Base-by-base conservation (phyloP, 192 early-diverging fungal species). In the Geranomyces variabilis region DNA sequence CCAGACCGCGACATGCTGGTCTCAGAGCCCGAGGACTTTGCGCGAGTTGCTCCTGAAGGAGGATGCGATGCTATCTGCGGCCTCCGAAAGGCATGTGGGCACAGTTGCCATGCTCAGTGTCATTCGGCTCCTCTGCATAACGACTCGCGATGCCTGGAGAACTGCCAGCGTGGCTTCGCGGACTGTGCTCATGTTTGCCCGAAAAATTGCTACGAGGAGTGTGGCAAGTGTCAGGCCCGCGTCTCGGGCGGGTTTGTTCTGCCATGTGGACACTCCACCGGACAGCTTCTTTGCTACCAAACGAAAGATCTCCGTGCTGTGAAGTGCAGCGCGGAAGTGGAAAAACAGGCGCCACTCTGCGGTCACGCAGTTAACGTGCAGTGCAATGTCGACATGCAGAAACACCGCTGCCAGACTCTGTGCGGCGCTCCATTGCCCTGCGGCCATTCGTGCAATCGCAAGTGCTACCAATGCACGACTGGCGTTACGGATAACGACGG, bases 191-290 rank as follows among this genome's bases (percentile, higher is more conserved):
- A 83, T 14, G 71, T 53, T 45, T 86, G 84, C 57, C 66, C 36
- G 14, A 75, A 86, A 70, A 55, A 71, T 2, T 85, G 86, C 36
- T 19, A 31, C 22, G 79, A 87, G 1, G 61, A 75, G 22, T 87
- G 86, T 67, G 86, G 83, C n/a, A 0, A 33, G 0, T 76, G 75
- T 46, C 17, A 57, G 22, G 21, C 36, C 4, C 31, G 19, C 24
- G 31, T 44, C 48, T 13, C 36, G 36, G 36, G 34, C 41, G 55
- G 36, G 3, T 41, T 73, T 26, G 24, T 45, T 28, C 75, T 66
- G 22, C 75, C 75, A 0, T 76, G 75, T 45, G 63, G 69, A 26
- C 75, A 76, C 44, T 13, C 55, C 12, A 14, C 10, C 36, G 36
- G 10, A 10, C 36, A 41, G 36, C 36, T 41, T 10, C 36, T 41